phyloP scores from a whole-genome alignment of 2,329 filamentous ascomycete genomes.

The Diaporthe vexans region DNA sequence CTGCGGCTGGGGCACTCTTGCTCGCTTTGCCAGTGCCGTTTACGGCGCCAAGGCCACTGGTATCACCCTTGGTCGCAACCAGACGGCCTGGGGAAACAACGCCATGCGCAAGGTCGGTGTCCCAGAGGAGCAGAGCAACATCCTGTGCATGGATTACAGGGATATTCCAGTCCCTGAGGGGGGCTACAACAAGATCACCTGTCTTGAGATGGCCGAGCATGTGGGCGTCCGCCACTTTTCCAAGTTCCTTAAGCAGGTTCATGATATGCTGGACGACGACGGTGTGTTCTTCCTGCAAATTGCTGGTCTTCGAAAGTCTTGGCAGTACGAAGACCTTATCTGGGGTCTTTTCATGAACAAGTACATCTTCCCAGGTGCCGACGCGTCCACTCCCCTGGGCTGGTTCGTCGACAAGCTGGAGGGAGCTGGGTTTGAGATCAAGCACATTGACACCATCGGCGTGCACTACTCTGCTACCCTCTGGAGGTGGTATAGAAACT shows the following conservation, averaged over 20 bases:
- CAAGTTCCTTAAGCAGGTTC: conserved; percentile 85
- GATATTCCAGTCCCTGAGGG: conserved; percentile 86
- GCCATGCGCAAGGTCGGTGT: conserved; percentile 87
- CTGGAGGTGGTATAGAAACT: conserved; percentile 99
- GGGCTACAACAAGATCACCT: conserved; percentile 94
- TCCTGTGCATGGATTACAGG: conserved; percentile 97
- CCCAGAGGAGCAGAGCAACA: conserved; percentile 87
- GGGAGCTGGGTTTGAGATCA: conserved; percentile 89
- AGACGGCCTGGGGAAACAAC: conserved; percentile 96
- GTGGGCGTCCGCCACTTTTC: conserved; percentile 93
- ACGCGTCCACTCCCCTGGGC: conserved; percentile 92
- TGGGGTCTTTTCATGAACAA: conserved; percentile 99
- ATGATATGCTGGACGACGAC: conserved; percentile 97
- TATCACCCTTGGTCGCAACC: conserved; percentile 94
- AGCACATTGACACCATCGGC: conserved; percentile 91
- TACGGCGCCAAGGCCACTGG: conserved; percentile 88
- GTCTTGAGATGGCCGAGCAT: conserved; percentile 98
- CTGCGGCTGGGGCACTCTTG: conserved; percentile 97
- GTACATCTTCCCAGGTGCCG: conserved; percentile 97
- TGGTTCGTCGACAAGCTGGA: conserved; percentile 90
- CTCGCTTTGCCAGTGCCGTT: conserved; percentile 92
- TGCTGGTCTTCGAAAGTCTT: conserved; percentile 91
- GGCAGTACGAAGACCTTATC: conserved; percentile 98
- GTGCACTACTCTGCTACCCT: conserved; percentile 97
- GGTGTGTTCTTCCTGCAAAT: conserved; percentile 97